Evolutionary conservation across 345 rosid genomes (phyloP).

Genomic region (Arabidopsis suecica): DNA sequence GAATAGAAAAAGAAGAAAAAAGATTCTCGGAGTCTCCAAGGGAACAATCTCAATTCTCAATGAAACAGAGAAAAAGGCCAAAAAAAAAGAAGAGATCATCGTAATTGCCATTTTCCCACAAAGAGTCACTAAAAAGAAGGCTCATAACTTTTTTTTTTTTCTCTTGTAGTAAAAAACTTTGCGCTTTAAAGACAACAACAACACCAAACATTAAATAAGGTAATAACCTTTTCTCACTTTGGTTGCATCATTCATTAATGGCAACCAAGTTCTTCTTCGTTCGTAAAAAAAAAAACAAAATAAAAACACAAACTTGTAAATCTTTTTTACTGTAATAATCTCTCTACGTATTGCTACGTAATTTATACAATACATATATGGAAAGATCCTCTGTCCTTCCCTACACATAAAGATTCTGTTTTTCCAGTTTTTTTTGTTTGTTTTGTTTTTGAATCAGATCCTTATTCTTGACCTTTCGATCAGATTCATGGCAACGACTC

Average conservation of each 20-base stretch:
- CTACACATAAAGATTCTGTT: slow-evolving; percentile 43
- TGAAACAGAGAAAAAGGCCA: background rate
- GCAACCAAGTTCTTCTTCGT: slow-evolving; percentile 31
- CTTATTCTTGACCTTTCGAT: slow-evolving; percentile 46
- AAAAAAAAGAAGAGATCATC: slow-evolving; percentile 19
- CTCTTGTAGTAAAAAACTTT: slow-evolving; percentile 15
- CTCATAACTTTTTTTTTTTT: slow-evolving; percentile 23
- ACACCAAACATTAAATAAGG: slow-evolving; percentile 31
- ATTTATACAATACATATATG: slow-evolving; percentile 31
- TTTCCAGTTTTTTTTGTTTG: slow-evolving; percentile 16
- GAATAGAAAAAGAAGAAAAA: background rate
- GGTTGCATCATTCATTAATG: slow-evolving; percentile 42
- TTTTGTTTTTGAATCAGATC: slow-evolving; percentile 45
- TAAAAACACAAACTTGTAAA: slow-evolving; percentile 18
- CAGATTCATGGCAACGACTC: slow-evolving; percentile 76
- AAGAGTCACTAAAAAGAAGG: slow-evolving; percentile 19
- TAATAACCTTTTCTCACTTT: slow-evolving; percentile 42
- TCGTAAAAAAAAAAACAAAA: background rate
- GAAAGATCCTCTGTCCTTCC: slow-evolving; percentile 46
- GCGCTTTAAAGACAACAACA: slow-evolving; percentile 26
- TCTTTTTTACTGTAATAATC: slow-evolving; percentile 29
- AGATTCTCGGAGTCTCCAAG: slow-evolving; percentile 44
- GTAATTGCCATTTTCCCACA: slow-evolving; percentile 34
- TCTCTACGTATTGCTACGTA: slow-evolving; percentile 35
- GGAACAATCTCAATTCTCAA: slow-evolving; percentile 30